Evolutionary conservation across 805 yeast genomes (phyloP), one percentile per base, ranked within the genome.

Genomic region (Kazachstania martiniae): DNA sequence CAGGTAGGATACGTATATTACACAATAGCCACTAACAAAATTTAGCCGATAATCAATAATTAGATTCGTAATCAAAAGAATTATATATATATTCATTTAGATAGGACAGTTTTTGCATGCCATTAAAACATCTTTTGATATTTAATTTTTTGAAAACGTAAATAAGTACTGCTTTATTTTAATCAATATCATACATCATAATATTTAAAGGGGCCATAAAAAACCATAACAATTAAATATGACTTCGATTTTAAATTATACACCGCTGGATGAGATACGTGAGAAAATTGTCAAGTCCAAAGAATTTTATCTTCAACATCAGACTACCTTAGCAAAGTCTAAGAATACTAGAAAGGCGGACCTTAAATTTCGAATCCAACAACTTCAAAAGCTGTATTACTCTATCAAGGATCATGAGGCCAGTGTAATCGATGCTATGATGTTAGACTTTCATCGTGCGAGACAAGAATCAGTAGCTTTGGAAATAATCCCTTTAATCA

Each of bases 361-460:
- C 29, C 25, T 46, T 10, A 26, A 41, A 15, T 68, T 47, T 48
- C 65, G 94, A 30, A 62, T 70, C 42, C 62, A 71, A 33, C 82
- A 75, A 49, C 65, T 86, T 42, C 66, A 84, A 36, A 72, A 77
- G 45, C 47, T 86, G 13, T 80, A 77, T 59, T 76, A 66, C 43
- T 76, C 72, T 2, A 35, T 86, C 12, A 58, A 63, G 38, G 86
- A 80, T 49, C 66, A 76, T 46, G 65, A 60, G 32, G 74, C 71
- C 4, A 59, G 49, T 9, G 45, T 89, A 23, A 54, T 66, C 25
- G 68, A 61, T 3, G 86, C 94, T 0, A 56, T 86, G 40, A 40
- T 58, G 15, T 50, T 63, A 40, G 97, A 89, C 49, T 74, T 86
- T 55, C 66, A 76, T 53, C 70, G 89, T 36, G 53, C 81, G 1